These are phyloP conservation scores for Cylindrotheca closterium DNA, from an alignment of 108 stramenopile genomes.

Conservation along the genomic window DNA sequence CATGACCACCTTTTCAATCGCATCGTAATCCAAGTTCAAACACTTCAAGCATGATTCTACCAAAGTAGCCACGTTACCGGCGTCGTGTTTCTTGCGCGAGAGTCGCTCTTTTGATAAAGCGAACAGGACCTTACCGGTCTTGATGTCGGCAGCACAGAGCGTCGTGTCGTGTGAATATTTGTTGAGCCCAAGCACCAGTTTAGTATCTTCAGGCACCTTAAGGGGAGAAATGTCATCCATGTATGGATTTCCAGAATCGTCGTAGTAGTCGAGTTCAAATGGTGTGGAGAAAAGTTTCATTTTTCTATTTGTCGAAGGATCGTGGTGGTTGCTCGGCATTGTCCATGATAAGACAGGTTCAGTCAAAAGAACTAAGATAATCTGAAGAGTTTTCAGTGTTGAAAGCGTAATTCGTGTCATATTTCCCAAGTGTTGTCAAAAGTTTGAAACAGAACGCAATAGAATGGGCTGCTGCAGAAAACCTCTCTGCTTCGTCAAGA, in stretches of 20 bases:
- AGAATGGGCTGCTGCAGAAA: too few relatives aligned
- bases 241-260: constrained; percentile 39
- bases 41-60: constrained; percentile 79
- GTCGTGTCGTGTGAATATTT: constrained; percentile 93
- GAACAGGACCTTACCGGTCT: constrained; percentile 82
- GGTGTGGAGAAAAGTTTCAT: constrained; percentile 48
- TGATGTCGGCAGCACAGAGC: constrained; percentile 77
- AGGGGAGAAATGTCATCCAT: constrained; percentile 31
- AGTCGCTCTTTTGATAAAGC: constrained; percentile 90
- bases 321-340: too few relatives aligned
- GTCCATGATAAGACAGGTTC: too few relatives aligned
- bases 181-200: constrained; percentile 88
- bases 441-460: too few relatives aligned
- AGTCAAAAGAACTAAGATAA: too few relatives aligned
- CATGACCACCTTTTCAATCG: constrained; percentile 79
- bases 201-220: constrained; percentile 49
- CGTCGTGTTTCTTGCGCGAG: constrained; percentile 83
- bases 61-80: constrained; percentile 78
- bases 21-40: constrained; percentile 73
- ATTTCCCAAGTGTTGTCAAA: too few relatives aligned
- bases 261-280: constrained; percentile 77
- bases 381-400: too few relatives aligned
- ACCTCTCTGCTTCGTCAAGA: too few relatives aligned
- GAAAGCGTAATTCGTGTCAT: too few relatives aligned
- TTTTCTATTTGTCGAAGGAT: not conserved